Percentiles rank a stretch among this genome's conserved stretches.
Conservation (phyloP, 2,329 filamentous ascomycete genomes). For the Epichloe gansuensis region DNA sequence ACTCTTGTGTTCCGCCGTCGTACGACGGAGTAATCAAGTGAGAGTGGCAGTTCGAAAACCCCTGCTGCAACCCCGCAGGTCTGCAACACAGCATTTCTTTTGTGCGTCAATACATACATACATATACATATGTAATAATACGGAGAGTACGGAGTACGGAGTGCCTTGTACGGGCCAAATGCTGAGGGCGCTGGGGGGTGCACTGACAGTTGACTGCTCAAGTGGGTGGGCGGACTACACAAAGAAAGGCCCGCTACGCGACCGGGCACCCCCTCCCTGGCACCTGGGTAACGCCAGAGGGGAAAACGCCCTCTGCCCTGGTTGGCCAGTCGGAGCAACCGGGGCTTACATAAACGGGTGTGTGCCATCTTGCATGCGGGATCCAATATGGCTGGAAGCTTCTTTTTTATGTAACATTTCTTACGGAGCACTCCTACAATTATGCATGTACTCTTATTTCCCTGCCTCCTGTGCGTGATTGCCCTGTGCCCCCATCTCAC, state of each 20-base stretch:
- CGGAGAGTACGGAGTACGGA: no score
- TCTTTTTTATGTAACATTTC: neutral
- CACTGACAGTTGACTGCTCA: neutral
- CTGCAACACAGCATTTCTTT: neutral
- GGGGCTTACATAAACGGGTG: slow-evolving; percentile 1
- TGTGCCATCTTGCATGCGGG: slow-evolving; percentile 6
- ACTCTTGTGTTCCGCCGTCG: neutral
- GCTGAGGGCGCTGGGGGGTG: no score
- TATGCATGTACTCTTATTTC: neutral
- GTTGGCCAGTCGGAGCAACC: slow-evolving; percentile 1
- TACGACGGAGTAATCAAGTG: neutral
- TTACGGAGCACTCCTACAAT: no score
- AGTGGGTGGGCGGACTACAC: neutral
- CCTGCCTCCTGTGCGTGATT: neutral
- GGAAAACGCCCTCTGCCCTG: neutral
- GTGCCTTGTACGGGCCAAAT: no score
- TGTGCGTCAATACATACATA: neutral
- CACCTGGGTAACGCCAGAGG: neutral
- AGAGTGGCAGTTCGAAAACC: neutral
- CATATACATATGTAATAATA: no score
- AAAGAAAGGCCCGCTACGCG: neutral
- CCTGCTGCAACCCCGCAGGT: neutral
- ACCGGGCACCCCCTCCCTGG: neutral
- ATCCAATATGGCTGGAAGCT: neutral
- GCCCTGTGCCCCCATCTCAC: neutral